phyloP scores from a whole-genome alignment of 108 stramenopile species.

The Cyclotella baltica region DNA sequence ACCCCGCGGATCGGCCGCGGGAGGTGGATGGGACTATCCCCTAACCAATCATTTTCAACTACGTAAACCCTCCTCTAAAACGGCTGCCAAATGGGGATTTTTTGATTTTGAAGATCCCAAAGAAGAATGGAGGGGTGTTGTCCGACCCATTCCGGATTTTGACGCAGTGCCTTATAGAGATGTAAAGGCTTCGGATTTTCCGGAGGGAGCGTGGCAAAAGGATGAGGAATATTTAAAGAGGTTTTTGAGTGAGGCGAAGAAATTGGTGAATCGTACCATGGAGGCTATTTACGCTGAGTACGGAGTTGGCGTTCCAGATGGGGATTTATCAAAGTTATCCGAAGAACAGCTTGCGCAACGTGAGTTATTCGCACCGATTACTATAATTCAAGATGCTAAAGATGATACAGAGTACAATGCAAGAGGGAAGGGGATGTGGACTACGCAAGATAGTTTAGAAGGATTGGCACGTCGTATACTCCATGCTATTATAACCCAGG shows the following conservation, averaged over 20 bases:
- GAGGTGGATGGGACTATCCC: conserved; percentile 36
- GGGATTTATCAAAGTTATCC: conserved; percentile 21
- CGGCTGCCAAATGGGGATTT: conserved; percentile 36
- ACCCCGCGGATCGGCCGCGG: conserved; percentile 30
- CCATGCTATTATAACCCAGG: conserved; percentile 63
- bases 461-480: conserved; percentile 53
- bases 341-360: conserved; percentile 14
- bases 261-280: conserved; percentile 67
- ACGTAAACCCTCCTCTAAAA: conserved; percentile 24
- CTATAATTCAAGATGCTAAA: conserved; percentile 20
- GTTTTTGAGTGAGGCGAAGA: conserved; percentile 70
- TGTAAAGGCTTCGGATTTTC: conserved; percentile 48
- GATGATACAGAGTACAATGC: conserved; percentile 23
- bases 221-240: conserved; percentile 63
- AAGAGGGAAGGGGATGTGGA: neutral
- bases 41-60: conserved; percentile 46
- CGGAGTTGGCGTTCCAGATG: conserved; percentile 14
- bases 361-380: conserved; percentile 34
- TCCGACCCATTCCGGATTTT: conserved; percentile 43
- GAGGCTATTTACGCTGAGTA: conserved; percentile 68
- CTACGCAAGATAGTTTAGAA: conserved; percentile 36
- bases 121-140: conserved; percentile 40
- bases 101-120: conserved; percentile 46
- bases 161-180: conserved; percentile 39
- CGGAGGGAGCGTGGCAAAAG: conserved; percentile 63